Conservation (phyloP, 176 grass and related monocot species). For the Bothriochloa decipiens region DNA sequence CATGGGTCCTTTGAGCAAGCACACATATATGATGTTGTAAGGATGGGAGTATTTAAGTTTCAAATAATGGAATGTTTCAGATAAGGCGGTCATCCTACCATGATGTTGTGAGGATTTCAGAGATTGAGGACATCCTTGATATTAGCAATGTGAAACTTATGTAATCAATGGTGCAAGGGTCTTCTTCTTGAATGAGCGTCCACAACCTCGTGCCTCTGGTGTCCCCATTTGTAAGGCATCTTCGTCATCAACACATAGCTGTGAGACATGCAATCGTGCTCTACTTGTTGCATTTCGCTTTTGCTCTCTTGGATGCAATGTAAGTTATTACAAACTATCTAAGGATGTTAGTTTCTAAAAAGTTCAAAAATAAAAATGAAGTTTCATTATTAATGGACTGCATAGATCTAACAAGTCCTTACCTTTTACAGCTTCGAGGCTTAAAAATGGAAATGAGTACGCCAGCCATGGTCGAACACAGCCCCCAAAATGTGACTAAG, state of each 20-base stretch:
- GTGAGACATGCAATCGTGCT: slow-evolving; percentile 49
- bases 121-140: slow-evolving; percentile 62
- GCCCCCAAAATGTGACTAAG: background rate
- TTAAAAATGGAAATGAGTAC: slow-evolving; percentile 20
- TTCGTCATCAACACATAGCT: slow-evolving; percentile 32
- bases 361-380: too few relatives aligned
- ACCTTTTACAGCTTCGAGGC: too few relatives aligned
- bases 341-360: too few relatives aligned
- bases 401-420: too few relatives aligned
- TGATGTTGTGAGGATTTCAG: slow-evolving; percentile 59
- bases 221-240: background rate
- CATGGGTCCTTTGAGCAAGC: background rate
- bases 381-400: too few relatives aligned
- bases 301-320: slow-evolving; percentile 61
- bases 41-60: background rate
- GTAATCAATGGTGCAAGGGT: slow-evolving; percentile 70
- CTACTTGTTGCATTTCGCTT: slow-evolving; percentile 44
- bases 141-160: slow-evolving; percentile 18
- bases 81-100: slow-evolving; percentile 75
- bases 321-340: slow-evolving; percentile 18
- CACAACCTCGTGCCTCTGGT: slow-evolving; percentile 26
- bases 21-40: too few relatives aligned
- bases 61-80: background rate
- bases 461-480: background rate
- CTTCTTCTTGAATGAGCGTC: slow-evolving; percentile 63